A percentile compares a stretch with the other conserved stretches of the same genome.
phyloP scores from a whole-genome alignment of 2,329 filamentous ascomycete species.

The Aureobasidium leucospermi region DNA sequence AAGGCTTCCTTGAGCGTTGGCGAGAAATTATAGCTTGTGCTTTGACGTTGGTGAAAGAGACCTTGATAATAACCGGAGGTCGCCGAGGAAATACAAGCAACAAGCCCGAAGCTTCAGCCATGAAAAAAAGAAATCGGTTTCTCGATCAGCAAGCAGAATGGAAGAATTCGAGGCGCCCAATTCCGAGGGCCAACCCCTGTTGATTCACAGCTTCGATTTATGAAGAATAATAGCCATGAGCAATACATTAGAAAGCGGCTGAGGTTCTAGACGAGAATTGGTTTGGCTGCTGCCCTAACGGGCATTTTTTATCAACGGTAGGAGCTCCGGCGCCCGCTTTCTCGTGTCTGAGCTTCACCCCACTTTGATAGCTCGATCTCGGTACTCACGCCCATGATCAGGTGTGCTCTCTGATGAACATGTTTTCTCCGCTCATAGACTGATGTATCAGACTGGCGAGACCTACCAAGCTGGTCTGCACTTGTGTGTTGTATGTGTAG shows the following conservation, averaged over 20 bases:
- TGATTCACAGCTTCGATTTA: not conserved
- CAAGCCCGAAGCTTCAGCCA: not conserved
- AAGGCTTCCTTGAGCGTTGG: too few species aligned
- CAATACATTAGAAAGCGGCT: not conserved
- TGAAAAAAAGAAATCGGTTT: too few species aligned
- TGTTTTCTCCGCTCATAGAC: too few species aligned
- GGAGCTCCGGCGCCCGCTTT: not conserved
- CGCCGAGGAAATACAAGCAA: not conserved
- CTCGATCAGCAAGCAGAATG: not conserved
- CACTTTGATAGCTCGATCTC: not conserved
- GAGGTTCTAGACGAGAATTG: not conserved
- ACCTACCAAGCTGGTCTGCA: too few species aligned
- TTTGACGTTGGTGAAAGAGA: too few species aligned
- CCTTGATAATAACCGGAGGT: not conserved
- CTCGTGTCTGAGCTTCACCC: conserved; percentile 2
- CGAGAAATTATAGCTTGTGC: too few species aligned
- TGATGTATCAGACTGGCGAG: too few species aligned
- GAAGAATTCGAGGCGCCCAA: not conserved
- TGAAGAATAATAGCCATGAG: not conserved
- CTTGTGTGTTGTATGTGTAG: too few species aligned
- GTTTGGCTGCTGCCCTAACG: not conserved
- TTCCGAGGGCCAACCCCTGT: not conserved
- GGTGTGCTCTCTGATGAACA: not conserved
- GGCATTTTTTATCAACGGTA: not conserved
- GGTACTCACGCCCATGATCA: not conserved